Evolutionary conservation across 1,284 basidiomycete species (phyloP).

Genomic region (Abortiporus biennis): DNA sequence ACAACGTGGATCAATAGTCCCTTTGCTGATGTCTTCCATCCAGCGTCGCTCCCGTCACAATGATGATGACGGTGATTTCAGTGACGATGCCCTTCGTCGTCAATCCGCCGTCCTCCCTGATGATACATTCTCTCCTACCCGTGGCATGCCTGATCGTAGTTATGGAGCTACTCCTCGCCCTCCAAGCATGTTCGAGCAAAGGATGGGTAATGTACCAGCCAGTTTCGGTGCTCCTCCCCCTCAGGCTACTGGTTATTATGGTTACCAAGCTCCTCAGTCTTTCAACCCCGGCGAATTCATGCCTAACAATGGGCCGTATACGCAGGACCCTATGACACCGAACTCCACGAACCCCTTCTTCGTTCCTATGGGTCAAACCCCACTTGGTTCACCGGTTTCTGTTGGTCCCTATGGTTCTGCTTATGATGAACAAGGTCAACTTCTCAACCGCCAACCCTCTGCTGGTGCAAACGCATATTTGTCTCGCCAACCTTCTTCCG

Average conservation of each 20-base stretch:
- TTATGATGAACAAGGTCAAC: slow-evolving; percentile 17
- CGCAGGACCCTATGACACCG: slow-evolving; percentile 13
- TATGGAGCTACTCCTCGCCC: slow-evolving; percentile 7
- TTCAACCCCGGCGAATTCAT: slow-evolving; percentile 22
- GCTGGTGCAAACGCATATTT: slow-evolving; percentile 9
- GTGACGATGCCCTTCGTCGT: slow-evolving; percentile 45
- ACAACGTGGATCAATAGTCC: too few species aligned
- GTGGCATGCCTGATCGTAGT: slow-evolving; percentile 14
- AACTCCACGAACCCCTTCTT: slow-evolving; percentile 29
- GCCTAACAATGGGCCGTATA: slow-evolving; percentile 8
- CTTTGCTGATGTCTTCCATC: background rate
- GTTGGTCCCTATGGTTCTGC: slow-evolving; percentile 21
- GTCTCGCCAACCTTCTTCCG: slow-evolving; percentile 18
- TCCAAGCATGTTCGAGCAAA: background rate
- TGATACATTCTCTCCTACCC: slow-evolving; percentile 31
- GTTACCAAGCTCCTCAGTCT: slow-evolving; percentile 11
- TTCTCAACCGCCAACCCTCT: slow-evolving; percentile 14
- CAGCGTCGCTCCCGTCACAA: slow-evolving; percentile 32
- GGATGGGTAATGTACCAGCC: slow-evolving; percentile 6
- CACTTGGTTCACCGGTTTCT: slow-evolving; percentile 25
- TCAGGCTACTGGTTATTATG: slow-evolving; percentile 2
- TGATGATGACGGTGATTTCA: slow-evolving; percentile 39
- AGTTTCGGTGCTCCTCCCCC: slow-evolving; percentile 7
- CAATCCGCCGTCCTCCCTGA: slow-evolving; percentile 54
- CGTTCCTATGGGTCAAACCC: slow-evolving; percentile 26